Evolutionary conservation across 495 filamentous ascomycete species (phyloP).

Genomic region (Astrothelium subdiscretum): DNA sequence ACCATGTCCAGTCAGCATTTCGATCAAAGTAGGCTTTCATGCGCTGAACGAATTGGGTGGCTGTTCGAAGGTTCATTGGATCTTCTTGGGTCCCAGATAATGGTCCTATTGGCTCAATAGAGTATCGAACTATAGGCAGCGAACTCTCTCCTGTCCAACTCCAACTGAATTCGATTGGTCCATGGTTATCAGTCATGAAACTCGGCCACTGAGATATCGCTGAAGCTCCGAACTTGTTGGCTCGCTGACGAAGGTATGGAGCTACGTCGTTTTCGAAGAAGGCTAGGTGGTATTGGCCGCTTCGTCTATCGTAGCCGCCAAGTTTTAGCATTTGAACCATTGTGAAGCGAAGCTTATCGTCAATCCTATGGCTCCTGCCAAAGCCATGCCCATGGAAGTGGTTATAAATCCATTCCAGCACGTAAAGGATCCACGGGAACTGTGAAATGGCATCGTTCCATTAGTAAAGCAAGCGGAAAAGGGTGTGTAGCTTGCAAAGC

Average conservation of each 20-base stretch:
- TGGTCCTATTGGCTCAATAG: conserved; percentile 24
- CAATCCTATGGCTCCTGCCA: too few relatives aligned
- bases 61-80: conserved; percentile 4
- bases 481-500: too few relatives aligned
- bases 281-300: background rate
- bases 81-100: conserved; percentile 19
- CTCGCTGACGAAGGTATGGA: background rate
- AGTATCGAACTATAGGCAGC: conserved; percentile 23
- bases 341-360: too few relatives aligned
- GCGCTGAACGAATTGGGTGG: conserved; percentile 8
- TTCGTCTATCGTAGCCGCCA: background rate
- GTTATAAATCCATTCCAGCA: background rate
- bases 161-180: conserved; percentile 31
- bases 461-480: too few relatives aligned
- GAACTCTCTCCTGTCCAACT: conserved; percentile 15
- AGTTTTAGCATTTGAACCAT: background rate
- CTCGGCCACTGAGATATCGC: conserved; percentile 22
- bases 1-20: background rate
- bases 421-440: too few relatives aligned
- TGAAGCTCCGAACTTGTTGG: too few relatives aligned
- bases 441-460: too few relatives aligned
- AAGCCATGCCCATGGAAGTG: background rate
- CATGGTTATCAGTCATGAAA: conserved; percentile 32
- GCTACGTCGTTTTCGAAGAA: background rate
- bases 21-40: background rate